Percentiles rank a stretch among this genome's conserved stretches.
phyloP scores from a whole-genome alignment of 192 early-diverging fungal species.

The Podila verticillata region DNA sequence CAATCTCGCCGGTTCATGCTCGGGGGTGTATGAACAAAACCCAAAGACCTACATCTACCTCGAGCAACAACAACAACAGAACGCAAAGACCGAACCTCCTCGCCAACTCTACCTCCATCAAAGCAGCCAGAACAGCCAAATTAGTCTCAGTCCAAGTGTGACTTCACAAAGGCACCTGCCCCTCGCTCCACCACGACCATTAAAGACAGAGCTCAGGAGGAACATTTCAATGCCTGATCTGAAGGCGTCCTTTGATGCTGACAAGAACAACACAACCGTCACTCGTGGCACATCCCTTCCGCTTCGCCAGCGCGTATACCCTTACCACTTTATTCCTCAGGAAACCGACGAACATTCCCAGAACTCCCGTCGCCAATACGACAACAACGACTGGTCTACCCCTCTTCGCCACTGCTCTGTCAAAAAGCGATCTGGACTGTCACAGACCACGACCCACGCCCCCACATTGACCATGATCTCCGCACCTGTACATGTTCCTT shows the following conservation, averaged over 20 bases:
- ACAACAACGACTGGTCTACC: background rate
- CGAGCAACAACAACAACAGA: slow-evolving; percentile 20
- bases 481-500: background rate
- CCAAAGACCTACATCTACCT: slow-evolving; percentile 30
- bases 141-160: background rate
- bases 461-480: background rate
- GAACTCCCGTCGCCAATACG: background rate
- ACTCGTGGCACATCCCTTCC: background rate
- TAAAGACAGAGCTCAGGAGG: background rate
- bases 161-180: background rate
- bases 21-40: slow-evolving; percentile 39
- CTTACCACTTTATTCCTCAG: background rate
- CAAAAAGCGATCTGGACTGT: background rate
- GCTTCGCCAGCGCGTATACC: background rate
- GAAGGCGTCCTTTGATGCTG: background rate
- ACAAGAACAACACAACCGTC: background rate
- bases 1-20: slow-evolving; percentile 1
- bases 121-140: background rate
- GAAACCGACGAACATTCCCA: background rate
- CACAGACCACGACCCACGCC: background rate
- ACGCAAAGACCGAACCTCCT: background rate
- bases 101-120: background rate
- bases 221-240: background rate
- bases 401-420: background rate
- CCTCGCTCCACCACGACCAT: background rate